Evolutionary conservation across 306 rosid species (phyloP).

Genomic region (Cucurbita ficifolia): DNA sequence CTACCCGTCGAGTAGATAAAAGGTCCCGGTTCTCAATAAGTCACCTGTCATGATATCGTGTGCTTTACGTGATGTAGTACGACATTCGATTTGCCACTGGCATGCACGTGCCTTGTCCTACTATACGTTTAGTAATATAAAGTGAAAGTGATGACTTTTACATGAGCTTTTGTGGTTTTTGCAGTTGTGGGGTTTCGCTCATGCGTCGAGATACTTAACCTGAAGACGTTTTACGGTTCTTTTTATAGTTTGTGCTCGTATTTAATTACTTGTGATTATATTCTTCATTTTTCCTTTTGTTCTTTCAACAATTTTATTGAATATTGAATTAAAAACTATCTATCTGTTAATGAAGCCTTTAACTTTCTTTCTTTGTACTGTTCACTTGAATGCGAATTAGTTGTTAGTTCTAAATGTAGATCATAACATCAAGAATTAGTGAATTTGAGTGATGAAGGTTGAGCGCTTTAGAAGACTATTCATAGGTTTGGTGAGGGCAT

Average conservation of each 20-base stretch:
- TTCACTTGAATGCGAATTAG: neutral
- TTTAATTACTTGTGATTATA: neutral
- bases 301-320: neutral
- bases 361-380: neutral
- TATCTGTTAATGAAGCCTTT: neutral
- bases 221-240: slow-evolving; percentile 4
- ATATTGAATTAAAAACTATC: neutral
- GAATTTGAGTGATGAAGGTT: neutral
- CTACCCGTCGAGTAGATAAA: neutral
- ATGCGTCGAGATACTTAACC: slow-evolving; percentile 44
- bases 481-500: neutral
- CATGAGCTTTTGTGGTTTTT: slow-evolving; percentile 11
- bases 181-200: slow-evolving; percentile 99
- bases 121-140: neutral
- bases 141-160: neutral
- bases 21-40: neutral
- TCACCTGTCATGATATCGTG: neutral
- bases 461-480: neutral
- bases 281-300: neutral
- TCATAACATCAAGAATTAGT: neutral
- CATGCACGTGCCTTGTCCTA: neutral
- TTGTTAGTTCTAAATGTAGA: neutral
- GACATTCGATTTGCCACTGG: neutral
- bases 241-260: neutral
- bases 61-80: neutral